Conservation (phyloP, 2,329 filamentous ascomycete genomes). For the Cordyceps militaris region DNA sequence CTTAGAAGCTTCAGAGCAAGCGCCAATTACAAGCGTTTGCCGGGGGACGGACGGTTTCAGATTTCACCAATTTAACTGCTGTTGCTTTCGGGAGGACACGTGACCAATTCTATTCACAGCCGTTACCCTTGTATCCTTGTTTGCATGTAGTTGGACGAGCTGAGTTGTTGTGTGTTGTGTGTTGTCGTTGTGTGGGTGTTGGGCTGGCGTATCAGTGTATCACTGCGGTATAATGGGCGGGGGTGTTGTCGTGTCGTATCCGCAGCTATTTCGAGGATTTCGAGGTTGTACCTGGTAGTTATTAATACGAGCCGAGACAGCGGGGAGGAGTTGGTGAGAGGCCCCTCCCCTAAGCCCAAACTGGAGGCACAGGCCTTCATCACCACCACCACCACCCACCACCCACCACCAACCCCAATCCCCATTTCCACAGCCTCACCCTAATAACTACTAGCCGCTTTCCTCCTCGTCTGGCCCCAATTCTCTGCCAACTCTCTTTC, state of each 20-base stretch:
- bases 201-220: not conserved
- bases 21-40: no score
- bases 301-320: not conserved
- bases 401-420: conserved; percentile 11
- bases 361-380: conserved; percentile 4
- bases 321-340: not conserved
- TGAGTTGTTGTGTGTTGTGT: not conserved
- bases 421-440: conserved; percentile 19
- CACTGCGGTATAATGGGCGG: not conserved
- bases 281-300: no score
- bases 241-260: conserved; percentile 1
- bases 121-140: no score
- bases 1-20: not conserved
- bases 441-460: conserved; percentile 11
- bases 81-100: not conserved
- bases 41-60: not conserved
- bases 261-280: not conserved
- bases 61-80: not conserved
- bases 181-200: not conserved
- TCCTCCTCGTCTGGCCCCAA: conserved; percentile 1
- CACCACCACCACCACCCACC: conserved; percentile 6
- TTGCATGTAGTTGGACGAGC: no score
- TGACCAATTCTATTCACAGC: not conserved
- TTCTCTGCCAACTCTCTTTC: not conserved
- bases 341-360: not conserved